A percentile compares a stretch with the other conserved stretches of the same genome.
phyloP scores from a whole-genome alignment of 768 basidiomycete genomes.

The Mycena belliarum region DNA sequence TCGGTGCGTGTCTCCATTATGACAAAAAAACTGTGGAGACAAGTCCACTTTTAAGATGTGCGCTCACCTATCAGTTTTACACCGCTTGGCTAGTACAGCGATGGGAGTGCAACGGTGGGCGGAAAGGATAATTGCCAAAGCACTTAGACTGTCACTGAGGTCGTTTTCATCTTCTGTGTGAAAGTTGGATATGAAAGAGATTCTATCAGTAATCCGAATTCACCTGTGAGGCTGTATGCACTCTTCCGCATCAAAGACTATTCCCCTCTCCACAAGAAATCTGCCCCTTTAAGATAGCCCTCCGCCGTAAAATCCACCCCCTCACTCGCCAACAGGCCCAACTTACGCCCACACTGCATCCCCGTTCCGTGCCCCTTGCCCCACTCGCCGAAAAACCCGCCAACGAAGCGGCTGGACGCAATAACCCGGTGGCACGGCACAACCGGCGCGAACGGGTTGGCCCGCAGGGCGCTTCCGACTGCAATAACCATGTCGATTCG shows the following conservation, averaged over 20 bases:
- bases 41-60: too few species aligned
- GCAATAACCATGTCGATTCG: background rate
- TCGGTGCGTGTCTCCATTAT: too few species aligned
- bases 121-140: too few species aligned
- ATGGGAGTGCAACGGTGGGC: too few species aligned
- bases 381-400: conserved; percentile 68
- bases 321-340: conserved; percentile 51
- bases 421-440: conserved; percentile 75
- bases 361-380: conserved; percentile 44
- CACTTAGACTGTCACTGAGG: too few species aligned
- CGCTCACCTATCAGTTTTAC: too few species aligned
- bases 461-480: conserved; percentile 66
- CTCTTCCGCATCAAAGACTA: background rate
- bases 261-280: conserved; percentile 12
- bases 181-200: too few species aligned
- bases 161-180: too few species aligned
- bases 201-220: background rate
- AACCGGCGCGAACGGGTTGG: conserved; percentile 67
- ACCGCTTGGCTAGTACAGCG: too few species aligned
- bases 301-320: conserved; percentile 50
- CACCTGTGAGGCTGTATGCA: too few species aligned
- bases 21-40: too few species aligned
- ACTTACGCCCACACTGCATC: conserved; percentile 46
- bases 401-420: conserved; percentile 58
- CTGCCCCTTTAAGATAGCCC: conserved; percentile 38